A percentile compares a stretch with the other conserved stretches of the same genome.
Evolutionary conservation across 129 eudicot species (phyloP).

Genomic region (Flaveria brownii): DNA sequence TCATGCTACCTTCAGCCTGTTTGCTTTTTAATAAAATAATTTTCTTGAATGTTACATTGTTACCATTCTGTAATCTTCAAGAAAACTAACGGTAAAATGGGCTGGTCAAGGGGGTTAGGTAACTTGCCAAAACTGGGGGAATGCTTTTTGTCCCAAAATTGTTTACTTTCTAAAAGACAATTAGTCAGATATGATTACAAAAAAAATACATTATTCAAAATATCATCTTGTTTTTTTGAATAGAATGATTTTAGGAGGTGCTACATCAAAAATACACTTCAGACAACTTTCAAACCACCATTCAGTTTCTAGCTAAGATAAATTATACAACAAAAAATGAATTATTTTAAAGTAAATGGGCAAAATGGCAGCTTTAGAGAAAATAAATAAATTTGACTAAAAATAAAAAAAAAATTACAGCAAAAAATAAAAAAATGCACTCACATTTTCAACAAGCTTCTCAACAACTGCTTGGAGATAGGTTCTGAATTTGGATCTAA

Average conservation of each 20-base stretch:
- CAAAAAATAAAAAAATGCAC: constrained; percentile 18
- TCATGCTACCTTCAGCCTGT: too few species aligned
- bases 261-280: background rate
- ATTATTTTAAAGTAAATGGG: background rate
- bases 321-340: too few species aligned
- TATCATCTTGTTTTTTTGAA: background rate
- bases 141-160: background rate
- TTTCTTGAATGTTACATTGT: too few species aligned
- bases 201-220: background rate
- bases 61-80: too few species aligned
- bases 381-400: background rate
- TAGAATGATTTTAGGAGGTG: background rate
- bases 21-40: too few species aligned
- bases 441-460: constrained; percentile 82
- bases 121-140: too few species aligned
- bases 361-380: background rate
- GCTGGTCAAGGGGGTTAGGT: too few species aligned
- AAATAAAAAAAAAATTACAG: background rate
- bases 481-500: constrained; percentile 74
- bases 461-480: constrained; percentile 80
- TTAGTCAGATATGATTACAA: background rate
- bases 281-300: background rate
- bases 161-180: background rate
- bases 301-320: background rate
- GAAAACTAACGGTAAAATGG: too few species aligned